phyloP scores from a whole-genome alignment of 106 monocot species.

The Iris macrosiphon region DNA sequence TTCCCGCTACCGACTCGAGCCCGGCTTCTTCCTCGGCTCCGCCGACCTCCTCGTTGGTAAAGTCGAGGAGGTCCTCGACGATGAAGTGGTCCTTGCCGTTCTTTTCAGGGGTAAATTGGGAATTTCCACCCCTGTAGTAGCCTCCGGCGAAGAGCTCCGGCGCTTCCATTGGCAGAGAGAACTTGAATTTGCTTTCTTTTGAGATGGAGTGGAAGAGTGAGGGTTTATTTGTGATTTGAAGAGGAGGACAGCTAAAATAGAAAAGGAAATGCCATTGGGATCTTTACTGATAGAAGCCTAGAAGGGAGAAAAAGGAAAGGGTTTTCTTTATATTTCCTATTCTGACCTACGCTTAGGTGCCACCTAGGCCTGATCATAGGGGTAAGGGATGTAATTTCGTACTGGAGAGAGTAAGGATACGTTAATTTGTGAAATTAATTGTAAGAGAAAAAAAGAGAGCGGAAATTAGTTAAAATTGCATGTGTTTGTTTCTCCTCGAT shows the following conservation, averaged over 20 bases:
- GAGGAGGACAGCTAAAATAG: too few species aligned
- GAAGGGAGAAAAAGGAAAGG: neutral
- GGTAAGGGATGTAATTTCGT: too few species aligned
- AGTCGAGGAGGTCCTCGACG: constrained; percentile 49
- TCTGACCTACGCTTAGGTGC: too few species aligned
- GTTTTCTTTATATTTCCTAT: too few species aligned
- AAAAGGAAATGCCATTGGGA: too few species aligned
- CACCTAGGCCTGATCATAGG: too few species aligned
- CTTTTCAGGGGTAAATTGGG: constrained; percentile 19
- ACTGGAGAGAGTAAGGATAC: too few species aligned
- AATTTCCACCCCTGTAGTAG: constrained; percentile 6
- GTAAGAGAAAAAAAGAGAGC: too few species aligned
- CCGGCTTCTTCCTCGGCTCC: neutral
- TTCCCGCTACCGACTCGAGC: constrained; percentile 4
- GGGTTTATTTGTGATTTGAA: neutral
- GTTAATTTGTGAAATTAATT: too few species aligned
- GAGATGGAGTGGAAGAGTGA: neutral
- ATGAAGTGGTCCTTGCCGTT: constrained; percentile 39
- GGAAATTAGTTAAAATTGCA: too few species aligned
- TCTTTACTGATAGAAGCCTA: too few species aligned
- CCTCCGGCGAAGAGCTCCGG: constrained; percentile 20
- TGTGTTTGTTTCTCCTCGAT: constrained; percentile 18
- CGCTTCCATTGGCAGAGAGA: constrained; percentile 31
- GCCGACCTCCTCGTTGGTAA: constrained; percentile 23
- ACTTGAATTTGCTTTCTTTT: too few species aligned